These are phyloP conservation scores for Fraxinus velutina DNA, from an alignment of 305 asterid species.

Conservation along the genomic window DNA sequence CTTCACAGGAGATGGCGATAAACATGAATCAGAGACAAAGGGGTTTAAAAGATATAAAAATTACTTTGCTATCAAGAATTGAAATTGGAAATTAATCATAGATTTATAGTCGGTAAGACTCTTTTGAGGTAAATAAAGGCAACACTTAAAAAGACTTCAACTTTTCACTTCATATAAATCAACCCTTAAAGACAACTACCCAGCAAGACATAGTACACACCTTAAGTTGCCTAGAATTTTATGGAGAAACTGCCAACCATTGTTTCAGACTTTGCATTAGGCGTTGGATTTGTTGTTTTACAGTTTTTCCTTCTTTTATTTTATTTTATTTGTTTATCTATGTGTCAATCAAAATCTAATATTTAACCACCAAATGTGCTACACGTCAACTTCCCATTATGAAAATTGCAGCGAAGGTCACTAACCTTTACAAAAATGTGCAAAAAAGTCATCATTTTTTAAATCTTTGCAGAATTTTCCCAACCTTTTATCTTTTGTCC, in stretches of 20 bases:
- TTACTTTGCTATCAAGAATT: background rate
- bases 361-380: background rate
- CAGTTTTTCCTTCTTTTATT: background rate
- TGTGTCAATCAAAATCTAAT: background rate
- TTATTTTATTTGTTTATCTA: background rate
- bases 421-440: background rate
- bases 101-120: background rate
- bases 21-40: background rate
- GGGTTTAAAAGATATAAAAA: background rate
- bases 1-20: background rate
- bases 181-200: background rate
- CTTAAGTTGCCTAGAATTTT: background rate
- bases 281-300: background rate
- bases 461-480: background rate
- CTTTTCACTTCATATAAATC: background rate
- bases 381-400: background rate
- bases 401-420: background rate
- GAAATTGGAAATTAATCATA: background rate
- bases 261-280: constrained; percentile 9
- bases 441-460: background rate
- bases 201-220: background rate
- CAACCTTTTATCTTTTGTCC: background rate
- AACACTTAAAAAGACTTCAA: background rate
- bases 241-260: background rate
- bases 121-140: background rate